Evolutionary conservation across 208 protist species (phyloP), one percentile per base, ranked within the genome.

Genomic region (Trypanosomatidae sp.): DNA sequence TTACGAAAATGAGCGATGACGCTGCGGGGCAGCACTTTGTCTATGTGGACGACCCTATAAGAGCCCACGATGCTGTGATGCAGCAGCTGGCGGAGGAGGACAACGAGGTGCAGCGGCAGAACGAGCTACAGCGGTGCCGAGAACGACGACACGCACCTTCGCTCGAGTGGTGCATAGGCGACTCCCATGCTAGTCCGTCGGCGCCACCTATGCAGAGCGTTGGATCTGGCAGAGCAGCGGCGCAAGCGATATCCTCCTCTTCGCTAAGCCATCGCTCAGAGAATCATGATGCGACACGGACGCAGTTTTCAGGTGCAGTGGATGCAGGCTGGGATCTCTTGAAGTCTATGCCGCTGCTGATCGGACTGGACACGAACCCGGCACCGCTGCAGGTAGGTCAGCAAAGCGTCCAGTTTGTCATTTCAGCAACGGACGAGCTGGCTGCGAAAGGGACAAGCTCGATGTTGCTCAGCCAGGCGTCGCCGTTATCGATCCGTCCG

Each of bases 11-110:
- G 19, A 55, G 30, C 15, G 68, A 60, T n/a, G 36, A 3, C 33
- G 43, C 30, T n/a, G 55, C 17, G n/a, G 50, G 55, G 49, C 25
- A 46, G n/a, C 39, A 79, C 70, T 64, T 53, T 56, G 36, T 73
- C 22, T 85, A 80, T 58, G 75, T 69, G 39, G 86, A 91, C 55
- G 86, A 91, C 62, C 86, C 86, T 15, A 41, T 52, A 1, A 58
- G 59, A 4, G 81, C 66, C 1, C 86, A 91, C 70, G 81, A 82
- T 30, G 72, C 33, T 15, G 66, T 77, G 10, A 88, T 88, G 83
- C 53, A 69, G 53, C 66, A 77, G 25, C 43, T 78, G 30, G 69
- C 76, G 1, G 72, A 69, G 44, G 81, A 88, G 53, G 81, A 80
- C 71, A 70, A 85, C 15, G 79, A 82, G 28, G 80, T 86, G 10